Evolutionary conservation across 805 yeast species (phyloP).

Genomic region (Pichia insulana): DNA sequence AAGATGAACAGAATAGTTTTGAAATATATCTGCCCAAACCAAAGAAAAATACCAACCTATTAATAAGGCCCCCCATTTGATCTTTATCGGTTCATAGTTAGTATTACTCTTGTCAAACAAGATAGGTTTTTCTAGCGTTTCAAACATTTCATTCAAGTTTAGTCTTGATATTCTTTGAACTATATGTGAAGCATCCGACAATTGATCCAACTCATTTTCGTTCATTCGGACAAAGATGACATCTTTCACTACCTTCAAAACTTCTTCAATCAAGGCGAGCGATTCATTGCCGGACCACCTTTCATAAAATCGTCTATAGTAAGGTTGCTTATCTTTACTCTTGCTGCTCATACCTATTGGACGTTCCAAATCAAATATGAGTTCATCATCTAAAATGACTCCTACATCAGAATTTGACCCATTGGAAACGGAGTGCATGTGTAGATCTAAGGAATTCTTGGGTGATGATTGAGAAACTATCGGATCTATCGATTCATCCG

Average conservation of each 20-base stretch:
- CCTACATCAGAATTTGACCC: not conserved
- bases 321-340: conserved; percentile 46
- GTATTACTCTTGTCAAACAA: conserved; percentile 36
- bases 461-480: conserved; percentile 3
- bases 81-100: conserved; percentile 39
- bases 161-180: conserved; percentile 35
- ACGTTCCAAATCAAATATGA: conserved; percentile 37
- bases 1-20: conserved; percentile 29
- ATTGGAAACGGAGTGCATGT: not conserved
- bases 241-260: conserved; percentile 1
- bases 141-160: conserved; percentile 18
- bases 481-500: conserved; percentile 15
- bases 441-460: too few relatives aligned
- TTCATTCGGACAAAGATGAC: not conserved
- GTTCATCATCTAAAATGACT: conserved; percentile 22
- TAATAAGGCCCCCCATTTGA: conserved; percentile 54
- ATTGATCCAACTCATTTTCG: not conserved
- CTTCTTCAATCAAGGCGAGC: conserved; percentile 3
- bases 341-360: conserved; percentile 55
- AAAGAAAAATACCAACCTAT: conserved; percentile 71
- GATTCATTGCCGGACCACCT: conserved; percentile 55
- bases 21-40: conserved; percentile 51
- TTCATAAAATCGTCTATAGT: conserved; percentile 38
- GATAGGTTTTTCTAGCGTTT: conserved; percentile 13
- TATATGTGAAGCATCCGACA: conserved; percentile 17